Evolutionary conservation across 208 protist species (phyloP).

Genomic region (Blechomonas ayalai): DNA sequence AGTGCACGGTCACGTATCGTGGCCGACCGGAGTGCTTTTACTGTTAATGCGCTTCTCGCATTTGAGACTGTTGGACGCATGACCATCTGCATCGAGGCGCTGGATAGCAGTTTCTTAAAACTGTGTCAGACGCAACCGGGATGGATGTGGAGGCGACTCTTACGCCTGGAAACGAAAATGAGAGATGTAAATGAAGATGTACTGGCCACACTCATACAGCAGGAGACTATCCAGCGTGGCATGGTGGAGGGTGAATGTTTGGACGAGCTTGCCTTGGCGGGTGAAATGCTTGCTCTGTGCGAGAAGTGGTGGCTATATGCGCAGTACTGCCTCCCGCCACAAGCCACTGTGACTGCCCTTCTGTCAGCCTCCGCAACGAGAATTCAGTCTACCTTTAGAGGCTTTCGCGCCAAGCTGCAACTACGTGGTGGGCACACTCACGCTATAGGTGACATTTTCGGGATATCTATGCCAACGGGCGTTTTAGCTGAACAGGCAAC

Average conservation of each 20-base stretch:
- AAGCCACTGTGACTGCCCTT: not conserved
- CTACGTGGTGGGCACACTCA: too few species aligned
- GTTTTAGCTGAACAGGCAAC: too few species aligned
- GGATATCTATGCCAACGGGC: too few species aligned
- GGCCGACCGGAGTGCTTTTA: slow-evolving; percentile 1
- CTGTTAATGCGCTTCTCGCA: not conserved
- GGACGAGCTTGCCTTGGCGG: not conserved
- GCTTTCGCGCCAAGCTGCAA: slow-evolving; percentile 16
- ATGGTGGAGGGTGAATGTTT: slow-evolving; percentile 10
- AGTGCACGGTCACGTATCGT: slow-evolving; percentile 1
- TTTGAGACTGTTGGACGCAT: slow-evolving; percentile 16
- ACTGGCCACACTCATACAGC: too few species aligned
- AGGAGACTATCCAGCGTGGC: too few species aligned
- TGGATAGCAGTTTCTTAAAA: slow-evolving; percentile 43
- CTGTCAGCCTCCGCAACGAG: slow-evolving; percentile 18
- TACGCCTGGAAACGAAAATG: not conserved
- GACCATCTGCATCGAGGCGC: slow-evolving; percentile 14
- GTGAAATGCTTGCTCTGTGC: slow-evolving; percentile 8
- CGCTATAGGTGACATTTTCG: too few species aligned
- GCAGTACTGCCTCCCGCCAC: not conserved
- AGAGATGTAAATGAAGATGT: too few species aligned
- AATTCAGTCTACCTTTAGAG: slow-evolving; percentile 39
- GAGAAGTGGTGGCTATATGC: slow-evolving; percentile 22
- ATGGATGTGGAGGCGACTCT: slow-evolving; percentile 24
- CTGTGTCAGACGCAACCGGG: slow-evolving; percentile 20